phyloP scores from a whole-genome alignment of 208 protist species.

The Phytomonas sp. region DNA sequence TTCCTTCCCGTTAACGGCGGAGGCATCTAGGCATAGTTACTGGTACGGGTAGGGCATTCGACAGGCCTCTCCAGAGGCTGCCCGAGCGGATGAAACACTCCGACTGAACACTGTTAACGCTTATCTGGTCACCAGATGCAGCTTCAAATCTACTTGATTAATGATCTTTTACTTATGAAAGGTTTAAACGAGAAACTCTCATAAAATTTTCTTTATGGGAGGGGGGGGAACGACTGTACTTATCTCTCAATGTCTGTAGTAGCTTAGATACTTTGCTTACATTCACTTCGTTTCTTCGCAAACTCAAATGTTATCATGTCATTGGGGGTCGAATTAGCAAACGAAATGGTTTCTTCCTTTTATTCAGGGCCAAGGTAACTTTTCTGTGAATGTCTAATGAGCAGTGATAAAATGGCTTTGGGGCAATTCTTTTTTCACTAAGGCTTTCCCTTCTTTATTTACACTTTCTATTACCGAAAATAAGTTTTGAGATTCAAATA shows the following conservation, averaged over 20 bases:
- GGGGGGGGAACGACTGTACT: background rate
- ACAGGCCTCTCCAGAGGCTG: no score
- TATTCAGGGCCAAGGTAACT: background rate
- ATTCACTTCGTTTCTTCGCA: background rate
- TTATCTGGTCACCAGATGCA: no score
- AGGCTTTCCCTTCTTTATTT: slow-evolving; percentile 2
- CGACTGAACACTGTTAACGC: no score
- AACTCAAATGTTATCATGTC: background rate
- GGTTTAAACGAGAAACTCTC: background rate
- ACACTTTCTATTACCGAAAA: background rate
- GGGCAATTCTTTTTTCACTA: background rate
- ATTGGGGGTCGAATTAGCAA: background rate
- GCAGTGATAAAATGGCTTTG: background rate
- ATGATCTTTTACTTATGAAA: background rate
- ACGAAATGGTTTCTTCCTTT: background rate
- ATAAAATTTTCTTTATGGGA: background rate
- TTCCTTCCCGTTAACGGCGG: no score
- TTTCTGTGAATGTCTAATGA: background rate
- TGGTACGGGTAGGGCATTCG: no score
- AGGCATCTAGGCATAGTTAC: no score
- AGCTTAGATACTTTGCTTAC: background rate
- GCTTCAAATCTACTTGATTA: no score
- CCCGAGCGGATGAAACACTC: no score
- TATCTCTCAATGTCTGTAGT: background rate
- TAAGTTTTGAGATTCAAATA: background rate